Evolutionary conservation across 352 stramenopile genomes (phyloP), one percentile per base, ranked within the genome.

Genomic region (Pythium biforme): DNA sequence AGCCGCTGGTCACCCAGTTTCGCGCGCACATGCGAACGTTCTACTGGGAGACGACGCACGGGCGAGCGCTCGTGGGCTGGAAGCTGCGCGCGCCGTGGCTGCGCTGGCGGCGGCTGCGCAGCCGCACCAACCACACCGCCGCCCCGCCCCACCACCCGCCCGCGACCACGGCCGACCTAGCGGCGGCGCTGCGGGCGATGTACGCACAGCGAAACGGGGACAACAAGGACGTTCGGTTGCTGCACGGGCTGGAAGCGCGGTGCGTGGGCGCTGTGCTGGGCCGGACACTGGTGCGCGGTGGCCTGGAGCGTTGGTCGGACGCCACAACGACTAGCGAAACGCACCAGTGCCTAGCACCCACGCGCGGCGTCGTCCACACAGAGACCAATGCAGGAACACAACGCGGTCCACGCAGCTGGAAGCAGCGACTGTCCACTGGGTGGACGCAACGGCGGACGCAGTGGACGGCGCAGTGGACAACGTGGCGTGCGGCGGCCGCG

Each of bases 61-160:
- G 60, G 0, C 4, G 25, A 31, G 26, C 20, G 14, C 51, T 55
- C 7, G 51, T 57, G 8, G 22, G 15, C 17, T 60, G 31, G 47
- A 10, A 14, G 14, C 3, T 31, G 41, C 27, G 31, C 2, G 20
- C 23, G 40, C 31, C 45, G 51, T 67, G 59, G 59, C 45, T 59
- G 27, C 49, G 59, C 3, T 66, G 59, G 59, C 49, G 49, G 15
- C 49, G 59, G 20, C 27, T 64, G 20, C 37, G 15, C 8, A n/a
- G 25, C 19, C 4, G 33, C 31, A n/a, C n/a, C n/a, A n/a, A n/a
- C n/a, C n/a, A n/a, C n/a, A n/a, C n/a, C n/a, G n/a, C n/a, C n/a
- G n/a, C n/a, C n/a, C n/a, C n/a, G n/a, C n/a, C n/a, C n/a, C n/a
- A n/a, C n/a, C n/a, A n/a, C n/a, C n/a, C n/a, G 47, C 5, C 8